Evolutionary conservation across 2,329 filamentous ascomycete genomes (phyloP), one percentile per base, ranked within the genome.

Genomic region (Talaromyces atroroseus): DNA sequence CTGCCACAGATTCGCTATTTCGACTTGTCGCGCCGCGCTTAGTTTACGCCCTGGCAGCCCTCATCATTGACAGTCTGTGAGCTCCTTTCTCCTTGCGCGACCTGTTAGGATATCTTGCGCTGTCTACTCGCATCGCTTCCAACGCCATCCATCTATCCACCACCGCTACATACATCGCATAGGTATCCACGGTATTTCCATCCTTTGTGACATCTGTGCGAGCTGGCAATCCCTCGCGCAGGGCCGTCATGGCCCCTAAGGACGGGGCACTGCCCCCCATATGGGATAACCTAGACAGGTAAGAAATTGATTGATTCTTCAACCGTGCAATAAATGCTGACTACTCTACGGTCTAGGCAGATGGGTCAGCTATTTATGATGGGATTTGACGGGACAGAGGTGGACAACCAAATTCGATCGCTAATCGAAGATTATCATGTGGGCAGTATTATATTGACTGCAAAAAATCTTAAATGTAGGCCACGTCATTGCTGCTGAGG

Each of bases 381-480:
- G 82, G 83, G 83, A 67, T 86, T 86, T 66, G 83, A 86, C 74
- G 83, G 83, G 49, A 84, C 82, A 45, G 76, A 78, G 45, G 81
- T 86, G 56, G 84, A 81, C 61, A 80, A 82, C 52, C 80, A 85
- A 68, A 85, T 86, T 64, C 79, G 78, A 62, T 78, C 78, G 48
- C 77, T 86, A 45, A 86, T 86, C 63, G 79, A 84, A 65, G 75
- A 85, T 62, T 80, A 85, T 70, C 89, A 97, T 70, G 80, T 99
- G 49, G 94, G 94, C 56, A 94, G 90, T 52, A 89, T 97, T 66
- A 67, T 82, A 75, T 70, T 86, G 54, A 83, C 82, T 45, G 83
- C 83, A 48, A 86, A 86, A 69, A 86, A 86, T 64, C 71, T 85
- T 46, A 84, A 83, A 78, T 85, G 83, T 85, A 73, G 60, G 79